phyloP scores from a whole-genome alignment of 116 monocot species.

The Posidonia oceanica region DNA sequence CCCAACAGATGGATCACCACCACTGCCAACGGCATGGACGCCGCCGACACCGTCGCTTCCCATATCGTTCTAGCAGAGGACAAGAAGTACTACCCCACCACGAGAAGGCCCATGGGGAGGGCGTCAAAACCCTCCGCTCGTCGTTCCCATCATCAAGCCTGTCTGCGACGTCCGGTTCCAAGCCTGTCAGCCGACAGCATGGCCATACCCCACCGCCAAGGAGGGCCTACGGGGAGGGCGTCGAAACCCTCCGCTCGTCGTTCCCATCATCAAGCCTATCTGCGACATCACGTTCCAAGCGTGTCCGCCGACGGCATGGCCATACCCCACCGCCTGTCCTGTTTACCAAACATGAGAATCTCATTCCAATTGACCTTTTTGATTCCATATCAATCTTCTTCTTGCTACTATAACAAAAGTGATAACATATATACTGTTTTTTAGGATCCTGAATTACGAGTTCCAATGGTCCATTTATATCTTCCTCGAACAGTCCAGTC shows the following conservation, averaged over 20 bases:
- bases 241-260: constrained; percentile 88
- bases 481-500: too few species aligned
- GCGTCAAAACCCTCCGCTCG: constrained; percentile 88
- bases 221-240: constrained; percentile 86
- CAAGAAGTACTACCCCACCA: constrained; percentile 99
- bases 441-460: too few species aligned
- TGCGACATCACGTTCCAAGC: constrained; percentile 43
- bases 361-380: too few species aligned
- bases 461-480: too few species aligned
- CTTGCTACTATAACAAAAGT: too few species aligned
- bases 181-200: too few species aligned
- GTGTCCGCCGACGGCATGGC: too few species aligned
- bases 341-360: too few species aligned
- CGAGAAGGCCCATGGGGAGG: constrained; percentile 88
- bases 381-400: too few species aligned
- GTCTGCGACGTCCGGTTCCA: constrained; percentile 49
- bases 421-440: too few species aligned
- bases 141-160: constrained; percentile 86
- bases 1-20: constrained; percentile 27
- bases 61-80: constrained; percentile 97
- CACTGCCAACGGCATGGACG: constrained; percentile 33
- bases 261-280: constrained; percentile 86
- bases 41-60: constrained; percentile 7
- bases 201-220: constrained; percentile 97
- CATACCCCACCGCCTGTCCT: constrained; percentile 96